These are phyloP conservation scores for Rossbeevera mucosa DNA, from an alignment of 768 basidiomycete genomes.

Conservation along the genomic window DNA sequence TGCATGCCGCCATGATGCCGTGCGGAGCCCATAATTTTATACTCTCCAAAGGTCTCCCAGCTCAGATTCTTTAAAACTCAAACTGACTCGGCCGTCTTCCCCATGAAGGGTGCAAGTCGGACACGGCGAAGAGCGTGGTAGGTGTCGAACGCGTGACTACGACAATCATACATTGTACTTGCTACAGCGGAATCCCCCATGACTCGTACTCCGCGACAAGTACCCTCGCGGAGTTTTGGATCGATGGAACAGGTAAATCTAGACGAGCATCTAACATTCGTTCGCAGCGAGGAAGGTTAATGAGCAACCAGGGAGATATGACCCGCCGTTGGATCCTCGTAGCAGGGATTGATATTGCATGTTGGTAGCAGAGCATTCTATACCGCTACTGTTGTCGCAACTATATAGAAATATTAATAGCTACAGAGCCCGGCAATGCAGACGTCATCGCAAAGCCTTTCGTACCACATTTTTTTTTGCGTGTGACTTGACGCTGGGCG, in stretches of 20 bases:
- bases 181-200: background rate
- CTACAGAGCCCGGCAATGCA: background rate
- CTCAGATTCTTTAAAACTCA: background rate
- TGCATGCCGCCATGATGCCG: no score
- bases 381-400: background rate
- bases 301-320: background rate
- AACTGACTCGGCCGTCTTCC: no score
- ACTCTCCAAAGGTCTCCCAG: background rate
- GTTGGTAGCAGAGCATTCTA: background rate
- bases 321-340: background rate
- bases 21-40: no score
- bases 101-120: no score
- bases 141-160: background rate
- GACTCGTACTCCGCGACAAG: slow-evolving; percentile 22
- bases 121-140: background rate
- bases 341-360: background rate
- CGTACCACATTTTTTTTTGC: background rate
- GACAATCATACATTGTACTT: background rate
- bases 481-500: background rate
- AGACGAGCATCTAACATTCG: background rate
- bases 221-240: slow-evolving; percentile 25
- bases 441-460: background rate
- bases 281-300: background rate
- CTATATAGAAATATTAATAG: background rate
- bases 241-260: slow-evolving; percentile 1